These are phyloP conservation scores for Candida sanyiensis DNA, from an alignment of 805 yeast species.

Conservation along the genomic window DNA sequence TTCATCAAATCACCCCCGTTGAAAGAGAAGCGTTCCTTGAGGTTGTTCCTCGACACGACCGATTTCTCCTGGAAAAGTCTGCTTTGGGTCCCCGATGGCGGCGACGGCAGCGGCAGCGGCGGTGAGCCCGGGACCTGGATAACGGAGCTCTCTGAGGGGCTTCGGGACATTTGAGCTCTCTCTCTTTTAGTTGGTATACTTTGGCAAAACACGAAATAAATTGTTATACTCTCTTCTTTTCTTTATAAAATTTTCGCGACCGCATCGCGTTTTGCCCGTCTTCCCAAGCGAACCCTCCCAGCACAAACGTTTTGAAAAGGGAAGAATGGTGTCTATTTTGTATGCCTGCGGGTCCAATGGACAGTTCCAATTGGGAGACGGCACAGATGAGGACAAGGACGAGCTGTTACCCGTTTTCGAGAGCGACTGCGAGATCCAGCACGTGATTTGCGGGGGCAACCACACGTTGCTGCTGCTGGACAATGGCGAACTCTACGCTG, in stretches of 20 bases:
- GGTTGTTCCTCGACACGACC: conserved; percentile 10
- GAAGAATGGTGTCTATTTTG: conserved; percentile 22
- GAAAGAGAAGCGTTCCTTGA: conserved; percentile 41
- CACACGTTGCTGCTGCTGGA: conserved; percentile 61
- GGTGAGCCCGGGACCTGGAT: conserved; percentile 41
- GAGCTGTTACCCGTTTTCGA: conserved; percentile 20
- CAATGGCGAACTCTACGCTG: conserved; percentile 46
- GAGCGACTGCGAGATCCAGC: conserved; percentile 27
- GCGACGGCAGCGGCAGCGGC: conserved; percentile 37
- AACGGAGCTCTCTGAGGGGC: conserved; percentile 20
- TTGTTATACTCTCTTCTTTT: no score
- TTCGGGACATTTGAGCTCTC: not conserved
- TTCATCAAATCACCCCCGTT: conserved; percentile 25
- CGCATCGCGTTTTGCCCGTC: no score
- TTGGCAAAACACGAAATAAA: no score
- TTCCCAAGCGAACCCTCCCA: no score
- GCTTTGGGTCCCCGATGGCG: conserved; percentile 11
- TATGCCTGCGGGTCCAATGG: conserved; percentile 85
- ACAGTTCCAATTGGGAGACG: conserved; percentile 62
- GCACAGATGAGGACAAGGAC: conserved; percentile 44
- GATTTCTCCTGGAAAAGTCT: conserved; percentile 15
- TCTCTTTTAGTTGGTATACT: not conserved
- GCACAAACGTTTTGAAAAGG: not conserved
- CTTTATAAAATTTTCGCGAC: no score
- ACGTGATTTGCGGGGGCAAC: conserved; percentile 77